These are phyloP conservation scores for Sequoiadendron giganteum DNA, from an alignment of 75 land plant species.

Conservation along the genomic window DNA sequence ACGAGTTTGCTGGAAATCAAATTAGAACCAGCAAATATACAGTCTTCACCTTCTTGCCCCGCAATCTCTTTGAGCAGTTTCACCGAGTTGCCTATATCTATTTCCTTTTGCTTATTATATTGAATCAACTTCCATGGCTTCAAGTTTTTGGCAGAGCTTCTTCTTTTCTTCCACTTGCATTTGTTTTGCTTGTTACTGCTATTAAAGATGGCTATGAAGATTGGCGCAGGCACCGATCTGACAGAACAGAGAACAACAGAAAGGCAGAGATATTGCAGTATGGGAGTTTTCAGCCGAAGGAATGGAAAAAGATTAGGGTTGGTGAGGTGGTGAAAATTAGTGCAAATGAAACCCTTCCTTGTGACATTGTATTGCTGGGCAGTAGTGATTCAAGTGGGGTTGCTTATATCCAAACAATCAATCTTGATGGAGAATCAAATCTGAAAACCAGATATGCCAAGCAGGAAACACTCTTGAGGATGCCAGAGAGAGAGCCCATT, in stretches of 20 bases:
- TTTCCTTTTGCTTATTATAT: slow-evolving; percentile 82
- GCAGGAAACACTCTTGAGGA: slow-evolving; percentile 66
- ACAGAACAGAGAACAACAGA: slow-evolving; percentile 80
- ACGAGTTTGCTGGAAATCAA: slow-evolving; percentile 66
- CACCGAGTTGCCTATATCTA: slow-evolving; percentile 94
- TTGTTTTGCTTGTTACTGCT: slow-evolving; percentile 86
- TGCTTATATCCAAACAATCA: slow-evolving; percentile 93
- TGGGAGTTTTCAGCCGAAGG: slow-evolving; percentile 51
- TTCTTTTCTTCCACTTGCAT: slow-evolving; percentile 75
- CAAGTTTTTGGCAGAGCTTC: slow-evolving; percentile 82
- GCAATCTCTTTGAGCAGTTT: slow-evolving; percentile 97
- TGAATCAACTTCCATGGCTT: slow-evolving; percentile 93
- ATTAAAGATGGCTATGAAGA: slow-evolving; percentile 98
- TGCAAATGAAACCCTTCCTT: slow-evolving; percentile 88
- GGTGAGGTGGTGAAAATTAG: slow-evolving; percentile 83
- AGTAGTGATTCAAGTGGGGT: slow-evolving; percentile 94
- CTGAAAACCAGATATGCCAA: slow-evolving; percentile 94
- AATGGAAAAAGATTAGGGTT: slow-evolving; percentile 80
- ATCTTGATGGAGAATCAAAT: slow-evolving; percentile 97
- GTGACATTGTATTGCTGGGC: slow-evolving; percentile 89
- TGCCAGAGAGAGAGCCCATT: slow-evolving; percentile 44
- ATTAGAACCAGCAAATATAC: slow-evolving; percentile 86
- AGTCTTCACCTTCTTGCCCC: slow-evolving; percentile 71
- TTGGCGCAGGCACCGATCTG: slow-evolving; percentile 80
- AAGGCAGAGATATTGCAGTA: slow-evolving; percentile 49